Evolutionary conservation across 768 basidiomycete genomes (phyloP).

Genomic region (Fomitopsis pulvina): DNA sequence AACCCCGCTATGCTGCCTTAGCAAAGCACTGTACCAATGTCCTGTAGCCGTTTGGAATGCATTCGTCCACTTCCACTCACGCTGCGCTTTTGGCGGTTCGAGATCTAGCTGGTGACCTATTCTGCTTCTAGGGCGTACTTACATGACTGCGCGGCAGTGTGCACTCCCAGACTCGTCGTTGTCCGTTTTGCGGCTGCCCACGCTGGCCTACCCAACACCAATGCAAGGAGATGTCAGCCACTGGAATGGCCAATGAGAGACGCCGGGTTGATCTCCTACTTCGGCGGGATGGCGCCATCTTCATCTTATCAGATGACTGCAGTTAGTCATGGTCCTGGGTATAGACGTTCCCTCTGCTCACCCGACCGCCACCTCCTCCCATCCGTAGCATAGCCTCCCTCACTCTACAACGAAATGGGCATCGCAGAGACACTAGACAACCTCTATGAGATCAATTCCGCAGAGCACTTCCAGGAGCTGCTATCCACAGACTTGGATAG

Average conservation of each 20-base stretch:
- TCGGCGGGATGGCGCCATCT: constrained; percentile 9
- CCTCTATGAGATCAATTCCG: constrained; percentile 45
- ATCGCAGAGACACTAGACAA: constrained; percentile 28
- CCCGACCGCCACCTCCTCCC: not conserved
- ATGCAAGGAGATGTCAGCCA: not conserved
- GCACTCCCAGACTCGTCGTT: no score
- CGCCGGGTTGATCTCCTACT: not conserved
- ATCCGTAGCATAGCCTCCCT: not conserved
- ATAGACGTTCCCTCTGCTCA: not conserved
- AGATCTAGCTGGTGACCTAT: no score
- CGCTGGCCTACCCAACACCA: not conserved
- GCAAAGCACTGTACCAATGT: no score
- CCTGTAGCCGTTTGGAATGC: no score
- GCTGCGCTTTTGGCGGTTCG: no score
- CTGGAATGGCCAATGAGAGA: not conserved
- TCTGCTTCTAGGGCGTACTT: no score
- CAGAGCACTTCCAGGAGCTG: constrained; percentile 66
- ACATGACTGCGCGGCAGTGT: no score
- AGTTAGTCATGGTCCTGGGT: not conserved
- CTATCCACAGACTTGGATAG: constrained; percentile 72
- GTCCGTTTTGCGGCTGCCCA: no score
- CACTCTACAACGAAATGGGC: not conserved
- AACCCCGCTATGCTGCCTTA: no score
- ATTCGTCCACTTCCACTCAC: no score
- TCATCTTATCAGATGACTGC: constrained; percentile 11